Evolutionary conservation across 2,329 filamentous ascomycete species (phyloP), one percentile per base, ranked within the genome.

Genomic region (Albifimbria verrucaria): DNA sequence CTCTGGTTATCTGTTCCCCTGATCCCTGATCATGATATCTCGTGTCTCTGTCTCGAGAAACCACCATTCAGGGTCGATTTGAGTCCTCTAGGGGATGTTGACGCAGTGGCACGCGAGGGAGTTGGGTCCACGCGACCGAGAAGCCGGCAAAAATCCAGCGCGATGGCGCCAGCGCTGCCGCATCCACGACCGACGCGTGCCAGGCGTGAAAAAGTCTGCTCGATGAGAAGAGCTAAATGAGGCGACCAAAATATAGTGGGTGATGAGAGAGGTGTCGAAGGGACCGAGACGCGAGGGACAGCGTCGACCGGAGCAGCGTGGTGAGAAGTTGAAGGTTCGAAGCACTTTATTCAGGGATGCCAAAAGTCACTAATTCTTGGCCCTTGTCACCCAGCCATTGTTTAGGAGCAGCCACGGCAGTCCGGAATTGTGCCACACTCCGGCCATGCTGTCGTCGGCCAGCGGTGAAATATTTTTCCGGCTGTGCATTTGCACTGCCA

Each of bases 11-110:
- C 74, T 73, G 69, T 74, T 69, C 74, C 71, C 68, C 75, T 76
- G 75, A 74, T 72, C 73, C 75, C 74, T 75, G 67, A 77, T 77
- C 81, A 81, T 83, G 77, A 76, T 83, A 75, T 75, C 74, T 73
- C 69, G 70, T 68, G 67, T 52, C 62, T 57, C 51, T 49, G 59
- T 57, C 57, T 57, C 48, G 21, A 53, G 54, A 47, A 53, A 60
- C 60, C 52, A 59, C 52, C 49, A 55, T 59, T 52, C 53, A 51
- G 54, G 54, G 48, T 62, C 57, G 56, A 55, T 57, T 48, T 39
- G 44, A 32, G 44, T 50, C 44, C 50, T 50, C 47, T 47, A 47
- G 49, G 26, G 46, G 44, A 44, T 43, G 48, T 41, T 51, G 43
- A 53, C 47, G 54, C 44, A 43, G 48, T 52, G 53, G 57, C 57